phyloP scores from a whole-genome alignment of 495 filamentous ascomycete genomes.

The Saxophila tyrrhenica region DNA sequence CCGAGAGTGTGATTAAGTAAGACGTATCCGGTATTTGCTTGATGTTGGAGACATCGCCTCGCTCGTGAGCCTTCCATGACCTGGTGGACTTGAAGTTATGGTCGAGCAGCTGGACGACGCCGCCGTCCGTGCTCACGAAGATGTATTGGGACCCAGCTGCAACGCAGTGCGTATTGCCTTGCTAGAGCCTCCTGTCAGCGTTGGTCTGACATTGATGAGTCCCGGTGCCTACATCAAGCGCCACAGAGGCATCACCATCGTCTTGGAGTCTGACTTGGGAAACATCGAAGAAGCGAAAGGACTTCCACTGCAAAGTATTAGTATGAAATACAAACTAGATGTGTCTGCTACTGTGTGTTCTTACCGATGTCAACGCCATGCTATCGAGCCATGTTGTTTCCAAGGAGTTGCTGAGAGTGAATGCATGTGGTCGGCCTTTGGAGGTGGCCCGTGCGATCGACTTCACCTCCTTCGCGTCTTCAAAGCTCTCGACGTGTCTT shows the following conservation, averaged over 20 bases:
- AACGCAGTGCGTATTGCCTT: constrained; percentile 51
- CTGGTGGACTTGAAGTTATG: constrained; percentile 75
- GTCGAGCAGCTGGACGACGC: constrained; percentile 74
- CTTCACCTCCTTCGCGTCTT: no score
- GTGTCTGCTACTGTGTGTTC: background rate
- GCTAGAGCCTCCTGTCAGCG: constrained; percentile 39
- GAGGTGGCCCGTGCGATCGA: no score
- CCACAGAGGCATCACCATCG: constrained; percentile 55
- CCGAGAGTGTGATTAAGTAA: constrained; percentile 75
- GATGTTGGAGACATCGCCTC: constrained; percentile 78
- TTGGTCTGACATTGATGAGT: constrained; percentile 10
- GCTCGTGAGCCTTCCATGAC: constrained; percentile 76
- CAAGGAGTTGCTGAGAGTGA: constrained; percentile 4
- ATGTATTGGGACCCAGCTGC: constrained; percentile 83
- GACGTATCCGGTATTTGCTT: constrained; percentile 84
- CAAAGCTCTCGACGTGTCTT: no score
- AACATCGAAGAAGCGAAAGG: constrained; percentile 98
- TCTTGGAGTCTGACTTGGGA: constrained; percentile 62
- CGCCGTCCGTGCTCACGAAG: constrained; percentile 77
- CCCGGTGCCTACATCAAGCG: constrained; percentile 44
- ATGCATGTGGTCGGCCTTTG: constrained; percentile 6
- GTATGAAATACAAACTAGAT: no score
- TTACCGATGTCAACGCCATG: constrained; percentile 31
- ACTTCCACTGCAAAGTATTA: constrained; percentile 66
- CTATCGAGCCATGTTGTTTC: constrained; percentile 18